Evolutionary conservation across 495 filamentous ascomycete genomes (phyloP).

Genomic region (Penicillium fimorum): DNA sequence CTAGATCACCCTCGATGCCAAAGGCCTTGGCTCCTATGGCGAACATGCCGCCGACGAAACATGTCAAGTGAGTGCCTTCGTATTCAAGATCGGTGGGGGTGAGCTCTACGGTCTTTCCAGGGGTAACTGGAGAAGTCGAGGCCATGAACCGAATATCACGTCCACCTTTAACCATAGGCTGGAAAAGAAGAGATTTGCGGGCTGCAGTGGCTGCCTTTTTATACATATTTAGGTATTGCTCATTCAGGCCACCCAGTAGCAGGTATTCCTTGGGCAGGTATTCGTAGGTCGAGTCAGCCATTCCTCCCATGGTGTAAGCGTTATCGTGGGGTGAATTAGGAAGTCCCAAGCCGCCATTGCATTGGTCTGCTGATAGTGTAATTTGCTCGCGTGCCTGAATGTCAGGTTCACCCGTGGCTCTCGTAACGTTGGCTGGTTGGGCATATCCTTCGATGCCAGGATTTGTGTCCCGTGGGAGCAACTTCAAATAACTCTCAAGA

Average conservation of each 20-base stretch:
- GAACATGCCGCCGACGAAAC: conserved; percentile 93
- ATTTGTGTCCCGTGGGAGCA: conserved; percentile 19
- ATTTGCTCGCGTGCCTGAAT: background rate
- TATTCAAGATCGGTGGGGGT: conserved; percentile 38
- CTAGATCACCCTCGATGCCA: conserved; percentile 70
- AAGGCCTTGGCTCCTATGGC: conserved; percentile 88
- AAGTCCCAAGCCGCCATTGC: conserved; percentile 31
- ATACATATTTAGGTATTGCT: conserved; percentile 84
- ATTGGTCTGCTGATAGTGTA: conserved; percentile 18
- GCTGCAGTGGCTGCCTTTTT: conserved; percentile 65
- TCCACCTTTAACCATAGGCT: conserved; percentile 74
- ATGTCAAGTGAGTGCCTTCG: conserved; percentile 76
- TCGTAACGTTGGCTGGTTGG: conserved; percentile 28
- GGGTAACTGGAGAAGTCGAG: conserved; percentile 48
- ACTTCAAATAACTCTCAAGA: conserved; percentile 26
- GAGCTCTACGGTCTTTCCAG: conserved; percentile 18
- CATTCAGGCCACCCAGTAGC: conserved; percentile 77
- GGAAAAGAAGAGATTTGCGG: conserved; percentile 76
- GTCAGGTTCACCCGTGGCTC: background rate
- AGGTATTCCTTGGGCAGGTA: conserved; percentile 81
- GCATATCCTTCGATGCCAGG: conserved; percentile 27
- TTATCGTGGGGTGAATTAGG: conserved; percentile 27
- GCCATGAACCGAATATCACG: conserved; percentile 74
- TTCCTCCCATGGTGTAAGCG: conserved; percentile 72
- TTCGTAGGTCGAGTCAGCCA: conserved; percentile 90